phyloP scores from a whole-genome alignment of 257 asterid species.

The Solanum clarkiae region DNA sequence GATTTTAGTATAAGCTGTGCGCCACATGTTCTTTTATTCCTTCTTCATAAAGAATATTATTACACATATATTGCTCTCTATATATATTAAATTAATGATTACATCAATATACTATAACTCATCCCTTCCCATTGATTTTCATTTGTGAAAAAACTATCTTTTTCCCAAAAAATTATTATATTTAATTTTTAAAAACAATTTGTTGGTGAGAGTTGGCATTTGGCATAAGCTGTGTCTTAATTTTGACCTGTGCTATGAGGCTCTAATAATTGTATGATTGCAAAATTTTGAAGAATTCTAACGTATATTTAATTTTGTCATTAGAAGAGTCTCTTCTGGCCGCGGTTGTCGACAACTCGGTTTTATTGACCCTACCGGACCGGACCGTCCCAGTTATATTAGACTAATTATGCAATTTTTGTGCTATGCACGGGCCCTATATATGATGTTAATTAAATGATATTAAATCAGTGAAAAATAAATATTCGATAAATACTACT shows the following conservation, averaged over 20 bases:
- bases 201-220: conserved; percentile 3
- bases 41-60: not conserved
- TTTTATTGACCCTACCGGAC: not conserved
- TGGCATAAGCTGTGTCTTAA: not conserved
- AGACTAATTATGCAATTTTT: not conserved
- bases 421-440: too few relatives aligned
- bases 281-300: not conserved
- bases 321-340: not conserved
- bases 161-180: not conserved
- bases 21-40: conserved; percentile 3
- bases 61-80: not conserved
- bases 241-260: conserved; percentile 3
- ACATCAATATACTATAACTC: not conserved
- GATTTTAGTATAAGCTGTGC: not conserved
- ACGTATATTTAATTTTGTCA: not conserved
- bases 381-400: not conserved
- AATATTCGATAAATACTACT: too few relatives aligned
- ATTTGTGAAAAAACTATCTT: too few relatives aligned
- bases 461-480: too few relatives aligned
- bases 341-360: not conserved
- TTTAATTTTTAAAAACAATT: not conserved
- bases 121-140: not conserved
- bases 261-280: not conserved
- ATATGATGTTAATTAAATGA: too few relatives aligned
- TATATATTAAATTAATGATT: not conserved